phyloP scores from a whole-genome alignment of 2,329 filamentous ascomycete genomes.

The Mycosphaerelloides madeirae region DNA sequence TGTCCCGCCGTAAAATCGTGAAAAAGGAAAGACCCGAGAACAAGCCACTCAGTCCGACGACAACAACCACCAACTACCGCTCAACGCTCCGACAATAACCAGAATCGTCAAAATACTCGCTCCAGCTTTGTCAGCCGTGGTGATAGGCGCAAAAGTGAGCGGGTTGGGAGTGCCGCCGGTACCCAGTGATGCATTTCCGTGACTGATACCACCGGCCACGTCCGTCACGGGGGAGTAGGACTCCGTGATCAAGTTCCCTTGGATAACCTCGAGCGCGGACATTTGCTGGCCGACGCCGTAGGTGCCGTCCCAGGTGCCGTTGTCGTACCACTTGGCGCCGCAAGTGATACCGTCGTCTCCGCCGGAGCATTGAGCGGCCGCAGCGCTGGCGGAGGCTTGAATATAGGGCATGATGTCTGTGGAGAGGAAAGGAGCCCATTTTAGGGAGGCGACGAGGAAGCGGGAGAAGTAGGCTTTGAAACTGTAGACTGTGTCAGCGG shows the following conservation, averaged over 20 bases:
- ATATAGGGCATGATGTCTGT: constrained; percentile 49
- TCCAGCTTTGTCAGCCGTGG: constrained; percentile 19
- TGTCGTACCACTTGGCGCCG: constrained; percentile 39
- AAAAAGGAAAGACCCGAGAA: too few relatives aligned
- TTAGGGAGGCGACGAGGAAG: constrained; percentile 49
- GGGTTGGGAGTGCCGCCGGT: constrained; percentile 3
- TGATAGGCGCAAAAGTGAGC: constrained; percentile 17
- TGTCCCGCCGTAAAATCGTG: too few relatives aligned
- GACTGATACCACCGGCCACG: constrained; percentile 36
- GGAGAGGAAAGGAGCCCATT: constrained; percentile 51
- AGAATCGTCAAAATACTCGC: constrained; percentile 18
- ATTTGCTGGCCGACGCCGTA: constrained; percentile 53
- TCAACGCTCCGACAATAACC: constrained; percentile 5
- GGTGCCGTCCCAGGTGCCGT: constrained; percentile 38
- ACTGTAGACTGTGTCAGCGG: neutral
- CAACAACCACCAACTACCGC: constrained; percentile 3
- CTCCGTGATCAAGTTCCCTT: constrained; percentile 34
- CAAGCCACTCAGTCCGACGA: neutral
- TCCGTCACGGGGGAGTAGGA: constrained; percentile 40
- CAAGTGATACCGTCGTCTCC: constrained; percentile 40
- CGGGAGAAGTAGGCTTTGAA: constrained; percentile 44
- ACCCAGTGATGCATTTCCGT: constrained; percentile 12
- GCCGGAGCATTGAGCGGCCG: constrained; percentile 50
- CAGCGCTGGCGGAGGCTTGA: constrained; percentile 47
- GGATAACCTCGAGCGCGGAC: constrained; percentile 47